phyloP scores from a whole-genome alignment of 345 rosid genomes.

The Gossypium ekmanianum region DNA sequence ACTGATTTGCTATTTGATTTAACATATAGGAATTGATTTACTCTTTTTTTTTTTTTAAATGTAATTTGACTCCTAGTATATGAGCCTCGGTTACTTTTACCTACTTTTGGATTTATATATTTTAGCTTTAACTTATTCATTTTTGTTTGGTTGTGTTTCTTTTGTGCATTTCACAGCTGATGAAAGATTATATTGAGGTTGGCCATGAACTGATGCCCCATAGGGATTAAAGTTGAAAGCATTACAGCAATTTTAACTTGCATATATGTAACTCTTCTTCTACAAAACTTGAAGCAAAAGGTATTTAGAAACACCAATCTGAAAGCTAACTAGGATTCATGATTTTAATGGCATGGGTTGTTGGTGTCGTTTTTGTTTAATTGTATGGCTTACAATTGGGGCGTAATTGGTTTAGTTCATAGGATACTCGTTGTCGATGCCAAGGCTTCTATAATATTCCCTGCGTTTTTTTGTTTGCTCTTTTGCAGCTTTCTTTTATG shows the following conservation, averaged over 20 bases:
- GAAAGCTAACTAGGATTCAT: constrained; percentile 25
- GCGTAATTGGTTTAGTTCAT: background rate
- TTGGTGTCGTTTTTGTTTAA: background rate
- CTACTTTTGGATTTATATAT: too few relatives aligned
- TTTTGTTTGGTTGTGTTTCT: too few relatives aligned
- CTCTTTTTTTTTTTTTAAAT: too few relatives aligned
- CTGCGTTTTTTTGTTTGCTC: background rate
- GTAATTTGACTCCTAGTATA: too few relatives aligned
- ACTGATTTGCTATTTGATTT: too few relatives aligned
- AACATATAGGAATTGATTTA: too few relatives aligned
- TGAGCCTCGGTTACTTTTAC: too few relatives aligned
- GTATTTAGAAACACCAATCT: constrained; percentile 17
- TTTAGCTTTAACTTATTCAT: too few relatives aligned
- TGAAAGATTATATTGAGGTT: constrained; percentile 20
- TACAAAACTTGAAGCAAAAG: constrained; percentile 1
- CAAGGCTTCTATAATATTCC: background rate
- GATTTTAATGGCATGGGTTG: constrained; percentile 6
- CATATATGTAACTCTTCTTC: background rate
- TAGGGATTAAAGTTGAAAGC: constrained; percentile 17
- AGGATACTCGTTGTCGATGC: background rate
- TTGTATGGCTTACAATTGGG: background rate
- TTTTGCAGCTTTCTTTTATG: too few relatives aligned
- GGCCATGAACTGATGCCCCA: constrained; percentile 45
- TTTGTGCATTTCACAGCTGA: constrained; percentile 28
- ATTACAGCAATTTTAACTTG: background rate